Evolutionary conservation across 257 asterid species (phyloP), one percentile per base, ranked within the genome.

Genomic region (Lantana camara): DNA sequence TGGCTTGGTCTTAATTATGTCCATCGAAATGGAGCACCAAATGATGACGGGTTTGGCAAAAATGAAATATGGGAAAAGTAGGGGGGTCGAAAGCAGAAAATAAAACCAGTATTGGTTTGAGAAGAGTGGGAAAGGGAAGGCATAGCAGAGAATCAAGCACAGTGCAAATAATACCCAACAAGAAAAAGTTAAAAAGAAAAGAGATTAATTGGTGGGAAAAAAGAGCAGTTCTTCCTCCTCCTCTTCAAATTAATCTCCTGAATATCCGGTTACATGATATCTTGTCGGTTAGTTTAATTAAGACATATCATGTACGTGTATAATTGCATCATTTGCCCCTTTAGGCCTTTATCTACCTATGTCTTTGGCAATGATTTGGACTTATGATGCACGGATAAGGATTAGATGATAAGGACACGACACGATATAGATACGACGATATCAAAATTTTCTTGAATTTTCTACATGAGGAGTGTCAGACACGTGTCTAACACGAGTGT

Each of bases 241-340:
- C 2, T 27, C 2, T 27, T 66, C 57, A 3, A 35, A 35, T 51
- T 72, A 49, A 75, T 69, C 63, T 79, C 85, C 85, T 79, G 75
- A 70, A 80, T 76, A 76, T 80, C 85, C 85, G 82, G 75, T 67
- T 51, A 34, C 71, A 66, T 57, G 55, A 79, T 73, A 44, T 72
- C 50, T 53, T 79, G 85, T 79, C 81, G 79, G 70, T 60, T 78
- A 52, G 50, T 52, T 62, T 66, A 52, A 50, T 72, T 58, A 64
- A 15, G 15, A 16, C 38, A 16, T 22, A 29, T 38, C 7, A 40
- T 6, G 47, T 57, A 37, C 49, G 75, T 23, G 2, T n/a, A 27
- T 74, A 55, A 65, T 75, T 60, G 52, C 57, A 58, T 32, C 46
- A 37, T 50, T 64, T 53, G n/a, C 17, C 48, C 15, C 16, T 63